phyloP scores from a whole-genome alignment of 345 rosid species.

The Durio zibethinus region DNA sequence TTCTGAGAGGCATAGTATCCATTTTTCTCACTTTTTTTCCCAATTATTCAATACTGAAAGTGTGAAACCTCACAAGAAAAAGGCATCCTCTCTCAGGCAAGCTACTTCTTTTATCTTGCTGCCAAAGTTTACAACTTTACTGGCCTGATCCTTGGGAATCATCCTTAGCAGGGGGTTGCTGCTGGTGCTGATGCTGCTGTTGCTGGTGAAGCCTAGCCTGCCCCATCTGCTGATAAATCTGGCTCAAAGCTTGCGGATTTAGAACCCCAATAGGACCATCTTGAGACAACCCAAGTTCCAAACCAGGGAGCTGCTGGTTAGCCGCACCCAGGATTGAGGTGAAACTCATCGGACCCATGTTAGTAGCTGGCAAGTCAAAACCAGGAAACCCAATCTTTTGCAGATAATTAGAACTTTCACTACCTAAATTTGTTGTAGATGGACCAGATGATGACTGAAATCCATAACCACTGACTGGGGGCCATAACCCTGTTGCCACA shows the following conservation, averaged over 20 bases:
- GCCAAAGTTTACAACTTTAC: constrained; percentile 29
- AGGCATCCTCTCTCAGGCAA: constrained; percentile 35
- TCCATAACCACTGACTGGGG: constrained; percentile 65
- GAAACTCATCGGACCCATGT: constrained; percentile 73
- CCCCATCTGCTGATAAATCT: constrained; percentile 89
- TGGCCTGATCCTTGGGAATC: constrained; percentile 86
- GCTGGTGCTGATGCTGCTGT: constrained; percentile 12
- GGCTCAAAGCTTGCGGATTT: constrained; percentile 70
- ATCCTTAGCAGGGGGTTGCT: constrained; percentile 54
- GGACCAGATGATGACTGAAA: constrained; percentile 52
- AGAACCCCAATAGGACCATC: constrained; percentile 82
- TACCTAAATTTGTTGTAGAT: constrained; percentile 47
- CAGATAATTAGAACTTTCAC: constrained; percentile 48
- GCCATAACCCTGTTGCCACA: constrained; percentile 66
- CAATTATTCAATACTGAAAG: constrained; percentile 51
- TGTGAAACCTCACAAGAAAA: constrained; percentile 32
- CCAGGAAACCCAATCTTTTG: constrained; percentile 72
- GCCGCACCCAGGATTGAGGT: constrained; percentile 61
- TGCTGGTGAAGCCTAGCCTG: constrained; percentile 55
- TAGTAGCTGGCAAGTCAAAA: constrained; percentile 64
- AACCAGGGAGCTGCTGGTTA: constrained; percentile 71
- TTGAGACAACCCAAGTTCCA: constrained; percentile 89
- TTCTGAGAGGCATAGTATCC: constrained; percentile 32
- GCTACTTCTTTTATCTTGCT: constrained; percentile 25
- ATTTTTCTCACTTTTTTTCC: constrained; percentile 25